Conservation (phyloP, 2,329 filamentous ascomycete species). For the Bipolaris victoriae region DNA sequence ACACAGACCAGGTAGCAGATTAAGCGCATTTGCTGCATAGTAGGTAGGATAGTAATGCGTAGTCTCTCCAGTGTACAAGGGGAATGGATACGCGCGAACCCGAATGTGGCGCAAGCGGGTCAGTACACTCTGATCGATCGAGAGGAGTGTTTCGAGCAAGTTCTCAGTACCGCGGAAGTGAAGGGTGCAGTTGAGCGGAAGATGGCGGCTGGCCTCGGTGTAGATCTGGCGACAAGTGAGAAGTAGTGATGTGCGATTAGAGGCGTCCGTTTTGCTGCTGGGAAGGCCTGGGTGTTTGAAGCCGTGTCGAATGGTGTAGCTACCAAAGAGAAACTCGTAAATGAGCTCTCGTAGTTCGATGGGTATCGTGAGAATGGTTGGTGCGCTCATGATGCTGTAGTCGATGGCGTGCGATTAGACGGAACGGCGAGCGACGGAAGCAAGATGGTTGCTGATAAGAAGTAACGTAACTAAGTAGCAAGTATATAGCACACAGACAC, state of each 20-base stretch:
- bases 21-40: constrained; percentile 40
- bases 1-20: constrained; percentile 41
- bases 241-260: constrained; percentile 40
- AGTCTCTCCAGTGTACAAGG: constrained; percentile 33
- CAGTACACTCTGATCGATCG: constrained; percentile 37
- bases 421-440: neutral
- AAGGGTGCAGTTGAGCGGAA: constrained; percentile 39
- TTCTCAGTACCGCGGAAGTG: constrained; percentile 45
- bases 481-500: neutral
- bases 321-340: constrained; percentile 42
- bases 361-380: constrained; percentile 41
- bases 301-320: constrained; percentile 39
- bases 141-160: constrained; percentile 41
- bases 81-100: constrained; percentile 44
- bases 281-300: constrained; percentile 25
- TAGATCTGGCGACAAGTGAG: constrained; percentile 40
- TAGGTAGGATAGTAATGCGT: constrained; percentile 42
- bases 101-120: constrained; percentile 42
- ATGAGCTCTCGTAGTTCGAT: constrained; percentile 44
- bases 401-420: neutral
- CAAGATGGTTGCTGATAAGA: constrained; percentile 5
- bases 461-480: constrained; percentile 6
- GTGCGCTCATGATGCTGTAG: constrained; percentile 18
- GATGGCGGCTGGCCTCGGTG: constrained; percentile 42
- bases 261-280: constrained; percentile 3